phyloP scores from a whole-genome alignment of 805 yeast genomes.

The Hanseniaspora lachancei region DNA sequence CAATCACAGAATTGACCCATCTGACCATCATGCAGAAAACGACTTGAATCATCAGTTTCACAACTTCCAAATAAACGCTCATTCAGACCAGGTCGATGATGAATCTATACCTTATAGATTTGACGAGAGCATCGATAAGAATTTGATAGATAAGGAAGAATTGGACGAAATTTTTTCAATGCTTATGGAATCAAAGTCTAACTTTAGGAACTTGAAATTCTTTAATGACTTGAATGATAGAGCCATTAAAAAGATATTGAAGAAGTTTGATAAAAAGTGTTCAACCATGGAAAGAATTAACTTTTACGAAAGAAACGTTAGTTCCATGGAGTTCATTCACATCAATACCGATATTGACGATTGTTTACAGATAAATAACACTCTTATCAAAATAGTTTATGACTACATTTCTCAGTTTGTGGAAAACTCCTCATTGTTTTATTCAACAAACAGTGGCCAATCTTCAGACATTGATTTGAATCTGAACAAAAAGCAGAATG shows the following conservation, averaged over 20 bases:
- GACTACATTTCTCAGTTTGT: constrained; percentile 1
- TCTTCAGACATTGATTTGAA: neutral
- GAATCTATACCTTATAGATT: constrained; percentile 16
- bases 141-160: constrained; percentile 29
- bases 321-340: constrained; percentile 2
- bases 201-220: constrained; percentile 79
- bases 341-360: constrained; percentile 7
- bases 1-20: constrained; percentile 8
- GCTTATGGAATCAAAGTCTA: constrained; percentile 60
- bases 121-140: constrained; percentile 28
- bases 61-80: constrained; percentile 22
- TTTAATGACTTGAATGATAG: constrained; percentile 83
- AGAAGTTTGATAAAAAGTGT: constrained; percentile 77
- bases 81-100: constrained; percentile 42
- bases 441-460: neutral
- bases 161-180: constrained; percentile 51
- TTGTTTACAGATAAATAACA: neutral
- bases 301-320: constrained; percentile 8
- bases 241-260: constrained; percentile 77
- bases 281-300: constrained; percentile 31
- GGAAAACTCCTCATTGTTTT: neutral
- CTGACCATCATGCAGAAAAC: neutral
- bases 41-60: constrained; percentile 23
- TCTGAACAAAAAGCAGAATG: neutral
- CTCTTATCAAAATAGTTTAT: constrained; percentile 5